Base-by-base conservation (phyloP, 768 basidiomycete species). In the Pulveroboletus sp. region DNA sequence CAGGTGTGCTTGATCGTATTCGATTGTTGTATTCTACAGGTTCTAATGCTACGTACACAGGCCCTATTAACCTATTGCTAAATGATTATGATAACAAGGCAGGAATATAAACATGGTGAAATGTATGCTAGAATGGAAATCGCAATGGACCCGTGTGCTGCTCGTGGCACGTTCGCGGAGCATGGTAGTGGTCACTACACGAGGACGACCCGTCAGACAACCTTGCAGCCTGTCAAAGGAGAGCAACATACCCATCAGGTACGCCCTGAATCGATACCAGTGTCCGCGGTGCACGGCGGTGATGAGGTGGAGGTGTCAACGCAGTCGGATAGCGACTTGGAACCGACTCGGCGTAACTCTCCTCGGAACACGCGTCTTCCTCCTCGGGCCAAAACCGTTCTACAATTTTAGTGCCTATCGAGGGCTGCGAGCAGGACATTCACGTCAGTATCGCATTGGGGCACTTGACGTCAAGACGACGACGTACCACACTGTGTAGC, bases 361-460 rank as follows among this genome's bases (percentile, higher is more conserved):
- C 64, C 57, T 59, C 59, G 49, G 54, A 43, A 27, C 23, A 47
- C 7, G 27, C 31, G 6, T 45, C 40, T 34, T 66, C 66, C 21
- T 66, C 66, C 49, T 65, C 60, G 43, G 66, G 65, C 62, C 65
- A 68, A 52, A 66, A 66, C 2, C 53, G 51, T 27, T 68, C 66
- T 17, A 62, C 24, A 1, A 66, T 66, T 52, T 62, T 66, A 4
- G 55, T 43, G 24, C 65, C 65, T 46, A 68, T 56, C 9, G 49
- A 42, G 19, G 63, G 64, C 64, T 66, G 40, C n/a, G 29, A 17
- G 23, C 21, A 39, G 8, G 8, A 29, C 4, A 21, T 49, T 34
- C 35, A 45, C 25, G 50, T 64, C 47, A 61, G 40, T 45, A 25
- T 38, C 23, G 21, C 24, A 12, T 19, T 17, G 32, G 10, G 12